These are phyloP conservation scores for Teunomyces panamensis DNA, from an alignment of 805 yeast species.

Conservation along the genomic window DNA sequence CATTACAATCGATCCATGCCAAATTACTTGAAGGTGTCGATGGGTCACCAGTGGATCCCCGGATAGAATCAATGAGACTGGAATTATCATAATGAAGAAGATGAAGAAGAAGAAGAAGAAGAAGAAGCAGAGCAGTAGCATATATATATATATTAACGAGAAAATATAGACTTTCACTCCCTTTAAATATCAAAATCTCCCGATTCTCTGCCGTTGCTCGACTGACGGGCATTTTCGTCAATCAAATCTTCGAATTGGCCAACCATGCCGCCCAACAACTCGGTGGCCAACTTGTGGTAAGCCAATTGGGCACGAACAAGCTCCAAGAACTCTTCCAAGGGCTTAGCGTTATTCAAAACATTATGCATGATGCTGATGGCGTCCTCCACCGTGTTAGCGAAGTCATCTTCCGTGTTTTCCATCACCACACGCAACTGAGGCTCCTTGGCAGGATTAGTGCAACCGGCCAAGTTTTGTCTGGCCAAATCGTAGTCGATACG, in stretches of 20 bases:
- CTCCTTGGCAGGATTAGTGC: slow-evolving; percentile 50
- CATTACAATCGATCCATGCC: slow-evolving; percentile 81
- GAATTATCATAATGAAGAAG: background rate
- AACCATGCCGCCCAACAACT: slow-evolving; percentile 60
- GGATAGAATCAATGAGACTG: slow-evolving; percentile 29
- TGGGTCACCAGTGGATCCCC: slow-evolving; percentile 26
- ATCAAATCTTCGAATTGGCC: slow-evolving; percentile 61
- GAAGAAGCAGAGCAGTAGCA: background rate
- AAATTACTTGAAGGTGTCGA: slow-evolving; percentile 53
- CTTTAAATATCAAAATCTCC: slow-evolving; percentile 26
- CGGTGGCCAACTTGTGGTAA: slow-evolving; percentile 72
- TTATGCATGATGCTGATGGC: slow-evolving; percentile 81
- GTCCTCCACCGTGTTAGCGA: slow-evolving; percentile 85
- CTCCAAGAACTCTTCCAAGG: slow-evolving; percentile 64
- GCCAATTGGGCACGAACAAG: slow-evolving; percentile 77
- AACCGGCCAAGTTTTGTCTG: slow-evolving; percentile 43
- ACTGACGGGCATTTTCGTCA: slow-evolving; percentile 39
- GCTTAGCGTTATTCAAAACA: slow-evolving; percentile 67
- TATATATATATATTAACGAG: background rate
- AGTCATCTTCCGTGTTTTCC: slow-evolving; percentile 85
- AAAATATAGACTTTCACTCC: background rate
- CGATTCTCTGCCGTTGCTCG: slow-evolving; percentile 24
- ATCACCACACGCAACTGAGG: slow-evolving; percentile 72
- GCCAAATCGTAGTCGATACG: slow-evolving; percentile 79
- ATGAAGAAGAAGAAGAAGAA: too few species aligned